Base-by-base conservation (phyloP, 2,329 filamentous ascomycete species). In the Paecilomyces niveus region DNA sequence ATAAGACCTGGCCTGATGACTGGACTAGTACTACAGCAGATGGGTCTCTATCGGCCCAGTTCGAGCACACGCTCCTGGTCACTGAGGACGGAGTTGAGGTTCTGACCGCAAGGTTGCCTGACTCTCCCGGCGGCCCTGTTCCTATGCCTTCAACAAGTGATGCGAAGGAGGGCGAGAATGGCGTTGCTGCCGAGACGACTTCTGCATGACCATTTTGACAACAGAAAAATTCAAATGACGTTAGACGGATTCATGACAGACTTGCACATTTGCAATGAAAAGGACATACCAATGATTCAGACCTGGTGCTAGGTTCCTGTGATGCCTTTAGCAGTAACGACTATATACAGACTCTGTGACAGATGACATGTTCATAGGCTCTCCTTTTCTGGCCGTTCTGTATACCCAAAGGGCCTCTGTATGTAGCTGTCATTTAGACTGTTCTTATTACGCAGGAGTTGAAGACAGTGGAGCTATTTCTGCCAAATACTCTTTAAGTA, bases 1-100 rank as follows among this genome's bases (percentile, higher is more conserved):
- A 99, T 71, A 89, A 94, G 73, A 97, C 92, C 0, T 99, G 94
- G 94, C 94, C 94, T 0, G 94, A 99, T 73, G 91, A 97, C 79
- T 99, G 94, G 94, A 99, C 94, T 0, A 96, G 92, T 75, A 90
- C 90, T 4, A 99, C 94, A 0, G 84, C 87, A 58, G 94, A 99
- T 72, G 94, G 94, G 55, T 89, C 89, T 75, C 81, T 85, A 71
- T 96, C 92, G 15, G 94, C 94, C 9, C 94, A 99, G 72, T 99
- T 99, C 84, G 90, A 95, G 73, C 90, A 95, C 70, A 94, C 90
- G 0, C 77, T 95, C 56, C 79, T 95, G 9, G 89, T 95, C 2
- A 95, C 90, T 0, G 89, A 92, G 68, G 84, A 88, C 64, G 90
- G 90, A 1, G 88, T 92, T 6, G 90, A 95, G 75, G 80, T 95